Conservation (phyloP, 352 stramenopile genomes). For the Phytophthora ohioensis region DNA sequence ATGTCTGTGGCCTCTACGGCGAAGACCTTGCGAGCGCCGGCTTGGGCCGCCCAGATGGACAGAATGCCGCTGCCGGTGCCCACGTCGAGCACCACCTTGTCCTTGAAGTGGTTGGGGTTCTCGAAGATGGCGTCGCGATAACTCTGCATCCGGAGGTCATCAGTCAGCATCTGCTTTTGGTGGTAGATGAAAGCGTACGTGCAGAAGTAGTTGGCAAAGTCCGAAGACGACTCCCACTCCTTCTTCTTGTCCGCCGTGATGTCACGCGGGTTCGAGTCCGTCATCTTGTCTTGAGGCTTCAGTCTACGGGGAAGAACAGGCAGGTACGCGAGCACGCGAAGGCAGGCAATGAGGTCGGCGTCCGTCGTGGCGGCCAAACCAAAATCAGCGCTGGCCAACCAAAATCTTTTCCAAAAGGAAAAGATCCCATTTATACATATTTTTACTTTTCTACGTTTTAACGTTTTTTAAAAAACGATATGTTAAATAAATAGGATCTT, state of each 20-base stretch:
- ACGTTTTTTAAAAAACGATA: no score
- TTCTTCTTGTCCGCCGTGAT: conserved; percentile 85
- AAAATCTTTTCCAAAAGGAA: neutral
- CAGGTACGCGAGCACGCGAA: neutral
- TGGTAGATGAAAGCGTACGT: conserved; percentile 93
- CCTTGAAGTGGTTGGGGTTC: conserved; percentile 98
- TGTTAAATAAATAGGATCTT: no score
- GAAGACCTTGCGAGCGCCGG: conserved; percentile 98
- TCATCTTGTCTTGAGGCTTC: conserved; percentile 26
- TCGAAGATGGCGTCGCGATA: conserved; percentile 99
- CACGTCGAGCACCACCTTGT: conserved; percentile 99
- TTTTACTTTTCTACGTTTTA: no score
- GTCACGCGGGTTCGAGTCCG: conserved; percentile 47
- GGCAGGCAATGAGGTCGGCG: neutral
- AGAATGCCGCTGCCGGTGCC: conserved; percentile 99
- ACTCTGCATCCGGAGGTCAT: conserved; percentile 99
- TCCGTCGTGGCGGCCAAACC: neutral
- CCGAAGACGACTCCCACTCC: conserved; percentile 80
- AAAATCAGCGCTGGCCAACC: neutral
- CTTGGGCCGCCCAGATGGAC: conserved; percentile 98
- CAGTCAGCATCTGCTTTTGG: conserved; percentile 99
- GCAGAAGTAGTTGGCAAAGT: conserved; percentile 93
- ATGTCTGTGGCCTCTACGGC: conserved; percentile 98
- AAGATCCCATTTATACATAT: no score
- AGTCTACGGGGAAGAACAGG: neutral